Evolutionary conservation across 2,329 filamentous ascomycete species (phyloP).

Genomic region (Mycosphaerella sp.): DNA sequence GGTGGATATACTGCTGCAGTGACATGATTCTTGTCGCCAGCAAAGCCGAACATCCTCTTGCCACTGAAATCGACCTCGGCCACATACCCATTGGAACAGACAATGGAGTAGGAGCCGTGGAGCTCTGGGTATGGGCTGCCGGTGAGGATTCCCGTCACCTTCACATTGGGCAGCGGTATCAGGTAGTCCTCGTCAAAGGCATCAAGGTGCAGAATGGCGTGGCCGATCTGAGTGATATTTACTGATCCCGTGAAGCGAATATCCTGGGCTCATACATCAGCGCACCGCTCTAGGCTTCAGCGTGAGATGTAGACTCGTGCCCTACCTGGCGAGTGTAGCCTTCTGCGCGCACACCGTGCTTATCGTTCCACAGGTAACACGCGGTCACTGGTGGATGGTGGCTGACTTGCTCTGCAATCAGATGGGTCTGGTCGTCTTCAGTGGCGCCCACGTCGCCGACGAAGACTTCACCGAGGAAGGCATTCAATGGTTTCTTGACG

Average conservation of each 20-base stretch:
- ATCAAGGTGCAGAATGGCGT: constrained; percentile 42
- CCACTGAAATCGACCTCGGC: constrained; percentile 42
- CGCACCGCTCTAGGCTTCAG: background rate
- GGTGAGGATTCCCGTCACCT: constrained; percentile 42
- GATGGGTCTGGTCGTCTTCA: constrained; percentile 37
- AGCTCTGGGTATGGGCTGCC: constrained; percentile 43
- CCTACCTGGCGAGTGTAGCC: constrained; percentile 40
- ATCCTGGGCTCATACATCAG: constrained; percentile 21
- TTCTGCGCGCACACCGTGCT: constrained; percentile 40
- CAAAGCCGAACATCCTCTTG: constrained; percentile 37
- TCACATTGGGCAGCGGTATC: constrained; percentile 42
- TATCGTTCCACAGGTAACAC: constrained; percentile 44
- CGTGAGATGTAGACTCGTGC: background rate
- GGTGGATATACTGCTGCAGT: constrained; percentile 34
- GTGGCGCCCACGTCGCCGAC: constrained; percentile 34
- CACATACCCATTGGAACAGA: constrained; percentile 39
- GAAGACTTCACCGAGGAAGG: constrained; percentile 44
- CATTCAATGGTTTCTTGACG: constrained; percentile 48
- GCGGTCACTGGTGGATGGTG: constrained; percentile 46
- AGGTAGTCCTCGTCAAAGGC: constrained; percentile 42
- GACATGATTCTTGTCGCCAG: constrained; percentile 41
- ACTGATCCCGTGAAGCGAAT: constrained; percentile 43
- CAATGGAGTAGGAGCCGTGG: constrained; percentile 38
- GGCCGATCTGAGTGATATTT: constrained; percentile 44
- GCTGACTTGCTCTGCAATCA: constrained; percentile 43